Base-by-base conservation (phyloP, 1,284 basidiomycete species). In the Lignosus rhinocerotis region DNA sequence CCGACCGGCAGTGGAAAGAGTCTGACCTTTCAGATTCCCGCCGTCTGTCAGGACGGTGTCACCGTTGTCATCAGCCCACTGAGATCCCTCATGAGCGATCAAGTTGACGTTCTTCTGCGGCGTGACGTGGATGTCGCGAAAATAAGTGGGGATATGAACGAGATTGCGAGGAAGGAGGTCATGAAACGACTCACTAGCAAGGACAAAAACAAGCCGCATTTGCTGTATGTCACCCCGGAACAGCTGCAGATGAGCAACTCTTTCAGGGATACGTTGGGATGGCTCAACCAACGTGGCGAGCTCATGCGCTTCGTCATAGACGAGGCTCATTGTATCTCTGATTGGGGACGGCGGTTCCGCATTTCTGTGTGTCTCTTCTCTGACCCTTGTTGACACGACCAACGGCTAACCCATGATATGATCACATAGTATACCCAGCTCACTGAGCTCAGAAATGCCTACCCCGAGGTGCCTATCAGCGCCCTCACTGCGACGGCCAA, bases 1-100 rank as follows among this genome's bases (percentile, higher is more conserved):
- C 96, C 97, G 0, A 99, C 96, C 0, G 96, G 96, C 31, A 96
- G 96, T 6, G 96, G 96, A 0, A 98, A 98, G 76, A 90, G 87
- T 67, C 76, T 95, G 43, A 94, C 91, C 64, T 95, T 86, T 67
- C 88, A 91, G 68, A 83, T 98, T 0, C 96, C 96, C 0, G 96
- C 95, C 1, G 80, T 97, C 19, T 90, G 94, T 68, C 78, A 79
- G 38, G 76, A 75, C 1, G 94, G 93, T 3, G 85, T 97, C 4
- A 96, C 95, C 0, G 80, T 99, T 56, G 96, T 99, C 44, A 80
- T 99, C 33, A 93, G 93, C 2, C 96, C 96, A 0, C 82, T 99
- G 7, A 78, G 95, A 32, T 90, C 94, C 1, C 81, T 99, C 44
- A 98, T 99, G 80, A 81, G 86, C 25, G 96, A 99, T 69, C 97